These are phyloP conservation scores for Penicillium sp. DNA, from an alignment of 2,329 filamentous ascomycete species.

Conservation along the genomic window DNA sequence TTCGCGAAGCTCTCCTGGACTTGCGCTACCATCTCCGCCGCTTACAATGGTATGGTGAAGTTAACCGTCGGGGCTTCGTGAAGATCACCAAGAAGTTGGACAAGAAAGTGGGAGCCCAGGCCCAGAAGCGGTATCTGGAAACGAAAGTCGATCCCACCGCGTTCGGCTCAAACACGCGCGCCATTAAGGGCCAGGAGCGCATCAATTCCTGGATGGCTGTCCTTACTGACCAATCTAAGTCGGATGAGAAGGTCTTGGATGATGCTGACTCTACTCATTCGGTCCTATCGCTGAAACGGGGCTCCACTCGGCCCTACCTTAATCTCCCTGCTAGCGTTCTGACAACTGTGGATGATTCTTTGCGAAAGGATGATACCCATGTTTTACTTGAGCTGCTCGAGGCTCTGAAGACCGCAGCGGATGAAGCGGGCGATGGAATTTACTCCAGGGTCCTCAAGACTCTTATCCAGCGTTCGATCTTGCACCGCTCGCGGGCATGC, in stretches of 20 bases:
- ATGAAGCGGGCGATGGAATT: conserved; percentile 62
- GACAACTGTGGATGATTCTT: conserved; percentile 41
- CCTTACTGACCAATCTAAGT: conserved; percentile 49
- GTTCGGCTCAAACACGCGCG: conserved; percentile 73
- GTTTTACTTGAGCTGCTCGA: conserved; percentile 53
- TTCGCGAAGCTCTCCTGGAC: conserved; percentile 87
- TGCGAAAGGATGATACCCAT: conserved; percentile 42
- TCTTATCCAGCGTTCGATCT: conserved; percentile 56
- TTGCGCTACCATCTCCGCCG: conserved; percentile 84
- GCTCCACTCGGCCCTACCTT: conserved; percentile 72
- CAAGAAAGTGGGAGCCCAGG: conserved; percentile 80
- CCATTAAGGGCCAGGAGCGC: conserved; percentile 59
- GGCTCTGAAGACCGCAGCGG: conserved; percentile 56
- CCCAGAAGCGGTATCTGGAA: conserved; percentile 82
- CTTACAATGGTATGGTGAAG: conserved; percentile 95
- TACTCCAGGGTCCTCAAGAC: conserved; percentile 59
- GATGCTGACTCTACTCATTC: conserved; percentile 72
- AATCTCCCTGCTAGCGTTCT: conserved; percentile 64
- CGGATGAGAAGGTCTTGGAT: conserved; percentile 73
- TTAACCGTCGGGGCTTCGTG: conserved; percentile 90
- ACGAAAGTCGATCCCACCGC: conserved; percentile 86
- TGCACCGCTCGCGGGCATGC: conserved; percentile 69
- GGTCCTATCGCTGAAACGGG: conserved; percentile 70
- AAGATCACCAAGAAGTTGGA: conserved; percentile 99
- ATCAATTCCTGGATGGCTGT: conserved; percentile 92